Evolutionary conservation across 1,139 yeast species (phyloP).

Genomic region (Scheffersomyces stambukii): DNA sequence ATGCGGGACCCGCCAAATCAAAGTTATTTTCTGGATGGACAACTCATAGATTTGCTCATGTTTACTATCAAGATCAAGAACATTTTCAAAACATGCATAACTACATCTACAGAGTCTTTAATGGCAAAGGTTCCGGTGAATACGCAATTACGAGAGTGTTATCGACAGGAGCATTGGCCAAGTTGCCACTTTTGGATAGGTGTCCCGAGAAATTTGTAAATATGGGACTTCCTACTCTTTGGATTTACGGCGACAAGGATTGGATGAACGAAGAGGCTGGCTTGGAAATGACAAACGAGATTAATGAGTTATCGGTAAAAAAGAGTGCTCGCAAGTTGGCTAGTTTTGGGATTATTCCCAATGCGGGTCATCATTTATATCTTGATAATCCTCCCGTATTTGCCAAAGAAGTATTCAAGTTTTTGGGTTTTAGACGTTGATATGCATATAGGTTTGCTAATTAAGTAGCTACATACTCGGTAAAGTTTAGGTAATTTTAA

Average conservation of each 20-base stretch:
- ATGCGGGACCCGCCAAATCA: conserved; percentile 34
- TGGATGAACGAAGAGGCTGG: conserved; percentile 50
- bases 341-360: conserved; percentile 39
- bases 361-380: conserved; percentile 78
- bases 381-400: conserved; percentile 57
- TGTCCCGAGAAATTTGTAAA: conserved; percentile 33
- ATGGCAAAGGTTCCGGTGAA: conserved; percentile 44
- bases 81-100: conserved; percentile 36
- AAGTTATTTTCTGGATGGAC: conserved; percentile 40
- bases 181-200: conserved; percentile 41
- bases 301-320: conserved; percentile 26
- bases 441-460: too few species aligned
- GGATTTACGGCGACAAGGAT: conserved; percentile 46
- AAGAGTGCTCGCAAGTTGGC: conserved; percentile 18
- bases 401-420: conserved; percentile 36
- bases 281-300: conserved; percentile 34
- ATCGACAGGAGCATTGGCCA: conserved; percentile 37
- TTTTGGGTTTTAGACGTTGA: conserved; percentile 13
- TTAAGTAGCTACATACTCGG: too few species aligned
- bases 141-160: conserved; percentile 41
- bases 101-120: conserved; percentile 39
- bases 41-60: conserved; percentile 33
- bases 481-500: too few species aligned
- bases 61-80: conserved; percentile 25
- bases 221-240: conserved; percentile 39